Evolutionary conservation across 495 filamentous ascomycete species (phyloP).

Genomic region (Chaetomium fimeti): DNA sequence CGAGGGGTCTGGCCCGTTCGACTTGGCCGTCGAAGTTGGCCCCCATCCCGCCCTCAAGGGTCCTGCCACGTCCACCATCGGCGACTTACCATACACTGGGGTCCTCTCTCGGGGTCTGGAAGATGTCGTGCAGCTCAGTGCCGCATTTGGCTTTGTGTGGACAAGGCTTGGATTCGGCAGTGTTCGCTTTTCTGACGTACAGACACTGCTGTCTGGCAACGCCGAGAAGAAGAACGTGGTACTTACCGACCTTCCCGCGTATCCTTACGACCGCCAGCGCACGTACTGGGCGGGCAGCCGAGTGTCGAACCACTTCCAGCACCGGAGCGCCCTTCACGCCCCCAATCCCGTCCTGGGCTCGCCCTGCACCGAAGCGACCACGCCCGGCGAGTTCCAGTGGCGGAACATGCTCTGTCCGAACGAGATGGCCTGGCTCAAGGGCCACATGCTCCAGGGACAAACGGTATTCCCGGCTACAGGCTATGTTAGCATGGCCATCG

Average conservation of each 20-base stretch:
- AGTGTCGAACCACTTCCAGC: slow-evolving; percentile 25
- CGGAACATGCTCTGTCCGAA: slow-evolving; percentile 38
- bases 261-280: slow-evolving; percentile 49
- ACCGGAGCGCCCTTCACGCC: slow-evolving; percentile 11
- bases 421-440: slow-evolving; percentile 48
- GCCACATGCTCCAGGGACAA: slow-evolving; percentile 44
- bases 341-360: slow-evolving; percentile 48
- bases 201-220: too few species aligned
- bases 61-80: too few species aligned
- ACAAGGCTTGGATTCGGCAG: too few species aligned
- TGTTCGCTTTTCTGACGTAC: too few species aligned
- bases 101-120: too few species aligned
- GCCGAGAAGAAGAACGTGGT: too few species aligned
- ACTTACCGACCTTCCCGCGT: slow-evolving; percentile 44
- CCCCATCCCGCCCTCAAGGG: slow-evolving; percentile 6
- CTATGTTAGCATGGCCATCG: slow-evolving; percentile 49
- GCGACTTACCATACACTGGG: too few species aligned
- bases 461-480: slow-evolving; percentile 55
- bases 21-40: background rate
- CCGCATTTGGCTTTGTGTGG: slow-evolving; percentile 38
- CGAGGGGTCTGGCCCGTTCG: background rate
- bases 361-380: slow-evolving; percentile 27
- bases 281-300: slow-evolving; percentile 49
- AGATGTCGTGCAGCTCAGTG: background rate
- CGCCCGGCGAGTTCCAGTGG: slow-evolving; percentile 36